A percentile compares a stretch with the other conserved stretches of the same genome.
Evolutionary conservation across 805 yeast genomes (phyloP).

Genomic region (Kodamaea restingae): DNA sequence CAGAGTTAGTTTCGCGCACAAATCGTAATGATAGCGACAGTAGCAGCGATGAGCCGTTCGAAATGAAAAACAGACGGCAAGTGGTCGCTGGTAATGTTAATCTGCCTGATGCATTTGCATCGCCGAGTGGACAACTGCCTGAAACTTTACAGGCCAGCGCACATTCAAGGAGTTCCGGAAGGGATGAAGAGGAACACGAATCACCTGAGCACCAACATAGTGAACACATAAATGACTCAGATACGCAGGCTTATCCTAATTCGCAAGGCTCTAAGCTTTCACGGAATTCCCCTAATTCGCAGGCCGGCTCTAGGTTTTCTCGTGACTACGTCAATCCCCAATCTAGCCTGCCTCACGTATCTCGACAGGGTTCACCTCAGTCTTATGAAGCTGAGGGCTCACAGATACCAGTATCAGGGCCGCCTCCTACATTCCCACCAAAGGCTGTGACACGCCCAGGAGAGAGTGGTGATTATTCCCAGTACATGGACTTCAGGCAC

Average conservation of each 20-base stretch:
- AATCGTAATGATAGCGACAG: constrained; percentile 4
- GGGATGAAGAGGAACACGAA: neutral
- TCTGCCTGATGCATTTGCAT: constrained; percentile 8
- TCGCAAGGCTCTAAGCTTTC: no score
- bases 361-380: neutral
- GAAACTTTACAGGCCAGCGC: neutral
- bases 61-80: neutral
- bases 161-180: neutral
- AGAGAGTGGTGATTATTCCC: neutral
- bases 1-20: constrained; percentile 3
- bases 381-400: no score
- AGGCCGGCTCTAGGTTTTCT: no score
- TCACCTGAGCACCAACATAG: no score
- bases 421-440: constrained; percentile 5
- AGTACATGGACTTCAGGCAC: constrained; percentile 13
- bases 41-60: constrained; percentile 3
- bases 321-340: no score
- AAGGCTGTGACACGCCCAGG: neutral
- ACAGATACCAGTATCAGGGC: neutral
- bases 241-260: no score
- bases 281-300: no score
- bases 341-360: no score
- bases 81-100: neutral
- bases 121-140: neutral
- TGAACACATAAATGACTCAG: no score